Percentiles rank a stretch among this genome's conserved stretches.
These are phyloP conservation scores for Carex scoparia DNA, from an alignment of 176 grass and related monocot species.

Conservation along the genomic window DNA sequence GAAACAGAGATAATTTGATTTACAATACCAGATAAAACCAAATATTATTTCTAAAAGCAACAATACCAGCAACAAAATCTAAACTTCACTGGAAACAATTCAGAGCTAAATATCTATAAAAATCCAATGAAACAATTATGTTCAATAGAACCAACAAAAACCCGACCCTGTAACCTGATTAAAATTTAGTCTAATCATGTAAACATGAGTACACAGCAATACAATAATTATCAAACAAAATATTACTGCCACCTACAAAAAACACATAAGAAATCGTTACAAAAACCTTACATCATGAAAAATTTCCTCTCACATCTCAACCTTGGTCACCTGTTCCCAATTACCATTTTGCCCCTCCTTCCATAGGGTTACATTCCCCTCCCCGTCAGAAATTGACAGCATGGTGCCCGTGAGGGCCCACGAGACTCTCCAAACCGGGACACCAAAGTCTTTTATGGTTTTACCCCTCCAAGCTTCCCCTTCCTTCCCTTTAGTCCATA, in stretches of 20 bases:
- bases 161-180: too few species aligned
- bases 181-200: conserved; percentile 17
- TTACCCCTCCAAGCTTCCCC: conserved; percentile 66
- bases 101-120: background rate
- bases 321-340: conserved; percentile 60
- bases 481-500: conserved; percentile 67
- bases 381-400: conserved; percentile 52
- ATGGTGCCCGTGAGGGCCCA: conserved; percentile 73
- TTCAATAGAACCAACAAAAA: background rate
- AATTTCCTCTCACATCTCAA: conserved; percentile 36
- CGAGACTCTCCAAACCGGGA: conserved; percentile 69
- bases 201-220: background rate
- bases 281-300: conserved; percentile 6
- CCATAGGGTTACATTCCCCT: conserved; percentile 62
- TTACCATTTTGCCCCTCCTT: conserved; percentile 59
- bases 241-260: background rate
- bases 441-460: conserved; percentile 49
- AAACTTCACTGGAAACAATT: background rate
- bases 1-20: too few species aligned
- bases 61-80: background rate
- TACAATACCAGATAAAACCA: too few species aligned
- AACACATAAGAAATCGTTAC: conserved; percentile 5
- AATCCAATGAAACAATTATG: conserved; percentile 8
- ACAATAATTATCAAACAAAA: conserved; percentile 19
- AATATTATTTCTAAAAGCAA: background rate